Conservation (phyloP, 2,329 filamentous ascomycete genomes). For the Clarireedia paspali region DNA sequence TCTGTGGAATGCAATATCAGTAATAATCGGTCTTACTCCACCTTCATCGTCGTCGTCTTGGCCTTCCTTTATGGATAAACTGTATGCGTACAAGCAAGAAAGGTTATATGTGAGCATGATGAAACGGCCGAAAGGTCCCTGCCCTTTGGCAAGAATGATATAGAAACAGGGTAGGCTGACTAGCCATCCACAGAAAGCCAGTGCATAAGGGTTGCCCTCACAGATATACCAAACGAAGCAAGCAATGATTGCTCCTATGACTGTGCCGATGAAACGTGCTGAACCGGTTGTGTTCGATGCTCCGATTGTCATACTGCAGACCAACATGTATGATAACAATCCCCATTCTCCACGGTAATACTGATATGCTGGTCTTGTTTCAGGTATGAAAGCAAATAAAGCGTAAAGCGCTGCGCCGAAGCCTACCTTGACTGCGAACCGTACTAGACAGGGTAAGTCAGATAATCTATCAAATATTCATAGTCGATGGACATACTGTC, state of each 20-base stretch:
- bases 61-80: slow-evolving; percentile 69
- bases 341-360: slow-evolving; percentile 97
- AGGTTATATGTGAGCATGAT: slow-evolving; percentile 95
- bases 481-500: slow-evolving; percentile 42
- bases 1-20: slow-evolving; percentile 80
- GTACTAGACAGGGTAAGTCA: slow-evolving; percentile 31
- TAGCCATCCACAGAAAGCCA: slow-evolving; percentile 76
- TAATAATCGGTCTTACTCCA: slow-evolving; percentile 73
- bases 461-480: slow-evolving; percentile 15
- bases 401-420: slow-evolving; percentile 84
- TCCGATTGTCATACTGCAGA: slow-evolving; percentile 95
- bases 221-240: slow-evolving; percentile 72
- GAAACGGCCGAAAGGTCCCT: slow-evolving; percentile 86
- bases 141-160: slow-evolving; percentile 75
- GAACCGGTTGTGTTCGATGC: slow-evolving; percentile 89
- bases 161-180: slow-evolving; percentile 82
- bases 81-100: slow-evolving; percentile 89
- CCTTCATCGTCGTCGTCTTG: slow-evolving; percentile 86
- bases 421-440: slow-evolving; percentile 88
- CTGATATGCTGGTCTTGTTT: slow-evolving; percentile 71
- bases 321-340: slow-evolving; percentile 92
- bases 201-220: slow-evolving; percentile 61
- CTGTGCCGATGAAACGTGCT: slow-evolving; percentile 78
- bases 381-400: slow-evolving; percentile 75
- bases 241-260: slow-evolving; percentile 70